Percentiles rank a stretch among this genome's conserved stretches.
These are phyloP conservation scores for Melastoma malabathricum DNA, from an alignment of 345 rosid species.

Conservation along the genomic window DNA sequence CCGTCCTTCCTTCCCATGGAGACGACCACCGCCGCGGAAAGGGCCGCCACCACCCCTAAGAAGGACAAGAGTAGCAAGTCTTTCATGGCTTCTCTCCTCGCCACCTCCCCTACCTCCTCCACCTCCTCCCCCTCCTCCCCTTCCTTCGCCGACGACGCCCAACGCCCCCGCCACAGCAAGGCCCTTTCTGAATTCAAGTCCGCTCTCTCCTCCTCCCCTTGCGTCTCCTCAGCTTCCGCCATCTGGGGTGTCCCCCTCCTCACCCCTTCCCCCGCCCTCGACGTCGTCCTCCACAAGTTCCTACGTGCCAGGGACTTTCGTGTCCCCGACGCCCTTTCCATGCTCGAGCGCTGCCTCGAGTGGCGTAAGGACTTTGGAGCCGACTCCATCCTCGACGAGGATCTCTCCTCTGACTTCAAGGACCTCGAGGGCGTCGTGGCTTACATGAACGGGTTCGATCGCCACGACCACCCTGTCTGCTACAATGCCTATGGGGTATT, in stretches of 20 bases:
- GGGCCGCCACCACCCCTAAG: too few relatives aligned
- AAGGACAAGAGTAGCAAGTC: too few relatives aligned
- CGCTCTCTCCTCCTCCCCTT: constrained; percentile 31
- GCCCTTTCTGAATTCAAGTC: constrained; percentile 60
- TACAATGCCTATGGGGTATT: constrained; percentile 91
- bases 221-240: constrained; percentile 18
- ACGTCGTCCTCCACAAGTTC: constrained; percentile 77
- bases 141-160: constrained; percentile 76
- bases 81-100: too few relatives aligned
- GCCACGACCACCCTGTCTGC: constrained; percentile 85
- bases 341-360: constrained; percentile 63
- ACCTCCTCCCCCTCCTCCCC: constrained; percentile 46
- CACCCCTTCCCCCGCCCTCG: constrained; percentile 48
- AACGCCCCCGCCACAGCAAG: constrained; percentile 60
- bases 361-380: constrained; percentile 81
- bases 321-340: constrained; percentile 43
- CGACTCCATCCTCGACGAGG: constrained; percentile 58
- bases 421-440: constrained; percentile 85
- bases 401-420: constrained; percentile 45
- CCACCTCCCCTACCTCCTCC: too few relatives aligned
- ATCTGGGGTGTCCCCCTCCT: constrained; percentile 80
- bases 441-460: constrained; percentile 77
- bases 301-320: constrained; percentile 80
- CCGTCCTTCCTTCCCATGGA: too few relatives aligned
- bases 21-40: too few relatives aligned